phyloP scores from a whole-genome alignment of 345 rosid genomes.

The Bretschneidera sinensis region DNA sequence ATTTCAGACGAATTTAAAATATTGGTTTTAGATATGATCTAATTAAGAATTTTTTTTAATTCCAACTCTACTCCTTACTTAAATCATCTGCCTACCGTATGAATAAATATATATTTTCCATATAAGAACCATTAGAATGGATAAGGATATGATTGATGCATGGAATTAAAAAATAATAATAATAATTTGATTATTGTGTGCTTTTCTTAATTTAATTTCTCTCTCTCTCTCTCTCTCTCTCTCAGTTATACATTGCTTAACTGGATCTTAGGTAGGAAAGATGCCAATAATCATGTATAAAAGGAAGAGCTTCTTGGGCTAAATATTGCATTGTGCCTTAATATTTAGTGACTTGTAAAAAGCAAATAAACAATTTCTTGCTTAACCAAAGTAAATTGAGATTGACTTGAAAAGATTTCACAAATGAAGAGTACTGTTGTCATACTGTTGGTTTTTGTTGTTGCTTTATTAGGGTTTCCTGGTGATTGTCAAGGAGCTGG shows the following conservation, averaged over 20 bases:
- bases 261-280: constrained; percentile 1
- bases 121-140: no score
- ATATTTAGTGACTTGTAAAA: not conserved
- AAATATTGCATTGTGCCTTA: constrained; percentile 2
- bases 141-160: not conserved
- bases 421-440: constrained; percentile 15
- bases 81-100: no score
- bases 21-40: no score
- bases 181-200: not conserved
- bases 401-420: not conserved
- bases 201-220: no score
- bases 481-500: constrained; percentile 28
- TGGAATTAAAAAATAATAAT: not conserved
- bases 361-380: not conserved
- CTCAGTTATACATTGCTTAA: not conserved
- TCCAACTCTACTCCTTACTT: no score
- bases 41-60: no score
- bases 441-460: constrained; percentile 9
- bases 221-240: no score
- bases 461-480: constrained; percentile 1
- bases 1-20: no score
- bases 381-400: not conserved
- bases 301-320: constrained; percentile 6
- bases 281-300: constrained; percentile 15
- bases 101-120: no score